Base-by-base conservation (phyloP, 805 yeast species). In the Cyberlindnera petersonii region DNA sequence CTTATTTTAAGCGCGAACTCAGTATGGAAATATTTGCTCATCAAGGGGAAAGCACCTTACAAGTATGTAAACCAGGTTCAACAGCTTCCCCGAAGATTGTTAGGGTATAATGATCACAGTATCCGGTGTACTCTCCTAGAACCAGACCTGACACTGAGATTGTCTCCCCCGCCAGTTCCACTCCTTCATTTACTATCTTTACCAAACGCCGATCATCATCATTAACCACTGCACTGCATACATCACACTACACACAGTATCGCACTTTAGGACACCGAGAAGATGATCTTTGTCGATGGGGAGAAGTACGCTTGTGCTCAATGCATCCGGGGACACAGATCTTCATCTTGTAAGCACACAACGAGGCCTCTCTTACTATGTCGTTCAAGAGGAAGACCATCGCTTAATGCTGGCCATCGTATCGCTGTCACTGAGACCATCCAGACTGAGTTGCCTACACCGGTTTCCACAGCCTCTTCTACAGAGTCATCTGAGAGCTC, bases 261-360 rank as follows among this genome's bases (percentile, higher is more conserved):
- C n/a, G n/a, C n/a, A n/a, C n/a, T n/a, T n/a, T n/a, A n/a, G n/a
- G n/a, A n/a, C n/a, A n/a, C n/a, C n/a, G n/a, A n/a, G 24, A 11
- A 22, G 11, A 82, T 82, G 91, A 80, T 83, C 35, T 59, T 81
- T 31, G 82, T 82, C 47, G 84, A 81, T 50, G 84, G 82, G 16
- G 77, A 69, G 52, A 83, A 83, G 55, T 82, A 77, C 58, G 79
- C 89, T 9, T 83, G 91, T 56, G 72, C 75, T 37, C 82, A 79
- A 59, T 86, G 95, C 53, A 83, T 86, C 20, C 65, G 95, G 23
- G 95, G 95, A 17, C 95, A 86, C 53, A 63, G 95, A 18, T 81
- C 93, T 0, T 76, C 87, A 3, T 74, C 80, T 39, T 86, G 95
- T 57, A 76, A 77, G 40, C 95, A 86, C 59, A 75, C 79, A 27